Base-by-base conservation (phyloP, 2,329 filamentous ascomycete genomes). In the Sarocladium strictum region DNA sequence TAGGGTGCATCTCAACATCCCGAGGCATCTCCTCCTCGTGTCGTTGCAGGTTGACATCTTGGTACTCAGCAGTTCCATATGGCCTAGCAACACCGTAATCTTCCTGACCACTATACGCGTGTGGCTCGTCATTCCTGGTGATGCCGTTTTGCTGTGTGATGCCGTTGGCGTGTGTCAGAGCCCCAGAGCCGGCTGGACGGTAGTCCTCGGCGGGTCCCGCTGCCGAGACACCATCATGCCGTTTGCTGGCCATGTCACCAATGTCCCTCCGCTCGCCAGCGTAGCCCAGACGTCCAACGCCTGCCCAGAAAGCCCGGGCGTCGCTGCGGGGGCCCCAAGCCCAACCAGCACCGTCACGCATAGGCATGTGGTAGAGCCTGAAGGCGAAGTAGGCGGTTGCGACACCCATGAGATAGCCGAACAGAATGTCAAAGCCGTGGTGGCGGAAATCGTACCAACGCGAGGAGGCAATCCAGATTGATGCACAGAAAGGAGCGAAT, bases 361-460 rank as follows among this genome's bases (percentile, higher is more conserved):
- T 84, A 1, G 91, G 90, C 10, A 94, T 73, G 65, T 97, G 90
- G 66, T 96, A 97, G 73, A 86, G 90, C 23, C 88, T 79, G 74
- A 96, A 96, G 2, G 85, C 81, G 61, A 93, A 84, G 66, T 85
- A 85, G 19, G 89, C 81, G 35, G 81, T 81, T 43, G 84, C 70
- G 14, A 86, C 78, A 9, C 93, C 93, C 58, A 97, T 87, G 12
- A 88, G 60, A 54, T 86, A 87, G n/a, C 93, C 93, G 58, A 88
- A 90, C 2, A 97, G 72, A 60, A 97, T 89, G 60, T 97, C 93
- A 67, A 96, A 93, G n/a, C 86, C 91, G 67, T 93, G 89, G 69
- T 97, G 93, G 37, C 89, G 84, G 72, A 86, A 95, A 68, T 97
- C 86, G 57, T 86, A 91, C 80, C 87, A 97, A 11, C 93, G 87